Percentiles rank a stretch among this genome's conserved stretches.
These are phyloP conservation scores for Claviceps citrina DNA, from an alignment of 2,329 filamentous ascomycete genomes.

Conservation along the genomic window DNA sequence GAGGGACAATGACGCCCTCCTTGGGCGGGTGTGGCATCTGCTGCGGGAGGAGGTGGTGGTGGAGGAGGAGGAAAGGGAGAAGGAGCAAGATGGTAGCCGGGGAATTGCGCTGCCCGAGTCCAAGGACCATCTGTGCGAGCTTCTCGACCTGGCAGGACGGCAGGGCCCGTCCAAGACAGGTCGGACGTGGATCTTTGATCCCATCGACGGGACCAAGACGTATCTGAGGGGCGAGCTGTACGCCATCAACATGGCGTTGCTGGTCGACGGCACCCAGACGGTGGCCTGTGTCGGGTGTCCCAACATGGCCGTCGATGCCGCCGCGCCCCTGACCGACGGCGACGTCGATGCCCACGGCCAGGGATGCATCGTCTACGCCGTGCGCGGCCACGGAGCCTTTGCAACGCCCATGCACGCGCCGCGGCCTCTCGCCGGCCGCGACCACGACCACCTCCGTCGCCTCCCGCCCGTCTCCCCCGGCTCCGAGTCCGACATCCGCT, in stretches of 20 bases:
- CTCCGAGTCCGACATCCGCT: slow-evolving; percentile 16
- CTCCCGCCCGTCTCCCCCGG: slow-evolving; percentile 17
- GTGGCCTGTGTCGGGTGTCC: slow-evolving; percentile 35
- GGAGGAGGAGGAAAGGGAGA: slow-evolving; percentile 7
- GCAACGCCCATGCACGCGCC: slow-evolving; percentile 23
- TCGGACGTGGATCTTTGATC: slow-evolving; percentile 43
- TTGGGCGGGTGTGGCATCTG: slow-evolving; percentile 32
- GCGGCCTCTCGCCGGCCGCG: too few species aligned
- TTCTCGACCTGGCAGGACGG: slow-evolving; percentile 37
- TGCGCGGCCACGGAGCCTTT: slow-evolving; percentile 32
- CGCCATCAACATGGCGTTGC: slow-evolving; percentile 39
- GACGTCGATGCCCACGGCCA: slow-evolving; percentile 25
- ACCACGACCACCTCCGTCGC: slow-evolving; percentile 13
- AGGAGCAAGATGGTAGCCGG: not conserved
- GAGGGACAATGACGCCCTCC: slow-evolving; percentile 25
- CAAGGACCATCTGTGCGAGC: slow-evolving; percentile 31
- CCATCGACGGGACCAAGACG: slow-evolving; percentile 44
- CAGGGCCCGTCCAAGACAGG: slow-evolving; percentile 22
- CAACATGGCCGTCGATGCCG: slow-evolving; percentile 26
- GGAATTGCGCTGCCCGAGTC: slow-evolving; percentile 20
- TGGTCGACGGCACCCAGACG: slow-evolving; percentile 34
- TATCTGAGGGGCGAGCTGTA: slow-evolving; percentile 39
- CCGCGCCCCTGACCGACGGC: slow-evolving; percentile 25
- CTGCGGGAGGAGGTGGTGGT: slow-evolving; percentile 18
- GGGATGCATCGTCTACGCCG: slow-evolving; percentile 37